Base-by-base conservation (phyloP, 768 basidiomycete species). In the Lentinula detonsa region DNA sequence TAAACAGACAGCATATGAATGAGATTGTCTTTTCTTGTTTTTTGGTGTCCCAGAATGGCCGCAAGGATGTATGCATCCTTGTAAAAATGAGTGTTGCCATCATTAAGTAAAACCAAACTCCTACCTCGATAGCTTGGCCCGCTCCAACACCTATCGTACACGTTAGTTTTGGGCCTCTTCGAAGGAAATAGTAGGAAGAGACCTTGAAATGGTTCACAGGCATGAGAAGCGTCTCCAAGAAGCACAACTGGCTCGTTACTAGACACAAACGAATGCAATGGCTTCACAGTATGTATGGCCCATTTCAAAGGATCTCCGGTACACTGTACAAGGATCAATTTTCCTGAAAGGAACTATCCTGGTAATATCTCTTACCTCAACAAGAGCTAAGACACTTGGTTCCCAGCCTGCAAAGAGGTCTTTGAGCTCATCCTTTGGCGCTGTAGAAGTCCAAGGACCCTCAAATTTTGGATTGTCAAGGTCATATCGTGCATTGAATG, bases 51-150 rank as follows among this genome's bases (percentile, higher is more conserved):
- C 13, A 62, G 45, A n/a, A 62, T n/a, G 11, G 45, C 43, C 16
- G 61, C 61, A 13, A 62, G 55, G n/a, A 62, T 39, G 40, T 57
- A 57, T 8, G 61, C 61, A 33, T 62, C 61, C 61, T 62, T 23
- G 4, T 23, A 13, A 15, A 23, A 7, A 54, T 51, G 28, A 18
- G 10, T 23, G 13, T 5, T 53, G 10, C 23, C n/a, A 16, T 10
- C n/a, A 11, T 23, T 10, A 18, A 28, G 5, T 7, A 4, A n/a
- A 2, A 6, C 23, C 23, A 2, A 50, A 28, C 3, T 3, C 59
- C 2, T 28, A 75, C 76, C 69, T 77, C 78, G 18, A 77, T 69
- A 1, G 76, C 76, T 42, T 74, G 74, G 9, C 75, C 73, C 1
- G 75, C 78, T 3, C 77, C 77, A 0, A 72, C 67, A 0, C 74